Evolutionary conservation across 495 filamentous ascomycete species (phyloP).

Genomic region (Friedmanniomyces simplex): DNA sequence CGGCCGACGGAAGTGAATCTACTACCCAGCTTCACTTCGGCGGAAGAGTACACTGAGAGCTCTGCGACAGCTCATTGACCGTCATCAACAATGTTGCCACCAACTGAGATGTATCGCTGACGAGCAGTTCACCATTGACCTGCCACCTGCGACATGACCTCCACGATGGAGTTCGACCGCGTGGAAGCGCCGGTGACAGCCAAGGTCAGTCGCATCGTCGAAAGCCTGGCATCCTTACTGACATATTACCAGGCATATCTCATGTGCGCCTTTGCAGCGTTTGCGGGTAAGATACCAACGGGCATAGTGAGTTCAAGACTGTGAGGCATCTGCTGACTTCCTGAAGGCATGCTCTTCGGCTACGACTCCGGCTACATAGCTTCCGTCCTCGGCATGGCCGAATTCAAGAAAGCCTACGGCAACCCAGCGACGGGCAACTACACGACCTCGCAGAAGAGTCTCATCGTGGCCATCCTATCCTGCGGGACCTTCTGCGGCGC

Average conservation of each 20-base stretch:
- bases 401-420: conserved; percentile 40
- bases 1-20: neutral
- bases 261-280: conserved; percentile 59
- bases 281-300: conserved; percentile 49
- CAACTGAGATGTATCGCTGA: neutral
- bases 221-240: neutral
- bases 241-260: conserved; percentile 41
- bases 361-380: conserved; percentile 50
- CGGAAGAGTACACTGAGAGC: neutral
- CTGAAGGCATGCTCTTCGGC: conserved; percentile 33
- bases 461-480: conserved; percentile 66
- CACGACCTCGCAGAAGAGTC: conserved; percentile 42
- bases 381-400: conserved; percentile 47
- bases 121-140: neutral
- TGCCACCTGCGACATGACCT: neutral
- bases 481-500: conserved; percentile 69
- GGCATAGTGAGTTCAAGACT: conserved; percentile 47
- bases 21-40: neutral
- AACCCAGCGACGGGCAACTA: conserved; percentile 32
- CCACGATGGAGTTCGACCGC: conserved; percentile 4
- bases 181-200: conserved; percentile 7
- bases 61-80: neutral
- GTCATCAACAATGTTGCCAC: neutral
- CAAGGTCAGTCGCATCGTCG: neutral
- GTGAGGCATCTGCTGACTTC: conserved; percentile 56